phyloP scores from a whole-genome alignment of 305 asterid genomes.

The Rubia balearica region DNA sequence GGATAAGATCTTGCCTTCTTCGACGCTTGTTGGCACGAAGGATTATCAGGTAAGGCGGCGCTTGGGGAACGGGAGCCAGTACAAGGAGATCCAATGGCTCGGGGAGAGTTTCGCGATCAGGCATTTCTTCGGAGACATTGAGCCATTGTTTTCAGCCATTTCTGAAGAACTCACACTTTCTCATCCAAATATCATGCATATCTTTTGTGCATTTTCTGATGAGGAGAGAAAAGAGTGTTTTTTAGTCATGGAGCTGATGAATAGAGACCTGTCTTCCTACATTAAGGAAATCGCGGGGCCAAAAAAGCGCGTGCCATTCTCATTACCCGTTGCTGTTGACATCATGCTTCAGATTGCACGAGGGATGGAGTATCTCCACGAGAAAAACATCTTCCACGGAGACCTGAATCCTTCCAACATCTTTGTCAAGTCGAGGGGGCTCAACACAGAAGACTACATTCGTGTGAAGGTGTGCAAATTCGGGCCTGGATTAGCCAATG shows the following conservation, averaged over 20 bases:
- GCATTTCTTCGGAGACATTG: constrained; percentile 53
- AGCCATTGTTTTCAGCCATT: constrained; percentile 34
- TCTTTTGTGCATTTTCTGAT: constrained; percentile 57
- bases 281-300: constrained; percentile 61
- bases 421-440: constrained; percentile 43
- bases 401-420: constrained; percentile 55
- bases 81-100: constrained; percentile 85
- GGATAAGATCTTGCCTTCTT: constrained; percentile 37
- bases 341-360: constrained; percentile 79
- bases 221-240: constrained; percentile 65
- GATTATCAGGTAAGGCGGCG: constrained; percentile 72
- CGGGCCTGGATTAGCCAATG: constrained; percentile 34
- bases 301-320: constrained; percentile 58
- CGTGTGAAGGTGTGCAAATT: constrained; percentile 72
- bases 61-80: constrained; percentile 55
- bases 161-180: constrained; percentile 44
- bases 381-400: constrained; percentile 63
- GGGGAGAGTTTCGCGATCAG: constrained; percentile 78
- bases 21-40: constrained; percentile 45
- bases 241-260: constrained; percentile 75
- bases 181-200: constrained; percentile 68
- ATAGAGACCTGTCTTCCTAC: constrained; percentile 50
- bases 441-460: constrained; percentile 43
- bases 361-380: constrained; percentile 91
- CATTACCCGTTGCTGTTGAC: constrained; percentile 59